These are phyloP conservation scores for Lagenaria siceraria DNA, from an alignment of 306 rosid species.

Conservation along the genomic window DNA sequence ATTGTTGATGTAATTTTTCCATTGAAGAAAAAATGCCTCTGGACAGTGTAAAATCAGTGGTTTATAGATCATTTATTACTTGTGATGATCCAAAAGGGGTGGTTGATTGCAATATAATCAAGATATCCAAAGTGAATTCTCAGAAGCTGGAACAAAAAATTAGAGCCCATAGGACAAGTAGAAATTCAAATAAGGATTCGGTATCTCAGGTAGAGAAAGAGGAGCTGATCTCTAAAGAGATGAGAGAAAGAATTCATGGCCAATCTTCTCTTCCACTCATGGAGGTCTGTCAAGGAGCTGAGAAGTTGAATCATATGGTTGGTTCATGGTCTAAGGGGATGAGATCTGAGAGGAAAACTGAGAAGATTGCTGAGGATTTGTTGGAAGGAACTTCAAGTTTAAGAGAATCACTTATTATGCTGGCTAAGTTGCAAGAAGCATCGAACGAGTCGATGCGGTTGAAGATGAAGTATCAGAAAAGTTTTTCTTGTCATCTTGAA, in stretches of 20 bases:
- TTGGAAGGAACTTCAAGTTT: slow-evolving; percentile 75
- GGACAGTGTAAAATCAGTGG: slow-evolving; percentile 41
- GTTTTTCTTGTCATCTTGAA: slow-evolving; percentile 2
- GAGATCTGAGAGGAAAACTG: slow-evolving; percentile 34
- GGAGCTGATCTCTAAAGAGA: slow-evolving; percentile 24
- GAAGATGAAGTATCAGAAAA: slow-evolving; percentile 23
- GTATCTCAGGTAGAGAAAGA: slow-evolving; percentile 20
- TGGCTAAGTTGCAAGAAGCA: slow-evolving; percentile 66
- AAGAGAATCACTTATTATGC: slow-evolving; percentile 57
- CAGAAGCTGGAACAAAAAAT: slow-evolving; percentile 42
- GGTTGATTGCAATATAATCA: slow-evolving; percentile 56
- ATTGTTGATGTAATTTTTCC: slow-evolving; percentile 28
- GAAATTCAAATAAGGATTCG: slow-evolving; percentile 16
- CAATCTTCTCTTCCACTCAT: slow-evolving; percentile 52
- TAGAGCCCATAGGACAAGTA: slow-evolving; percentile 24
- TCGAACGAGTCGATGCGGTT: slow-evolving; percentile 28
- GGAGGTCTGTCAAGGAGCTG: slow-evolving; percentile 65
- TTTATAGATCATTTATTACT: slow-evolving; percentile 64
- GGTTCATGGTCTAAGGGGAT: slow-evolving; percentile 61
- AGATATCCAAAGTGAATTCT: slow-evolving; percentile 39
- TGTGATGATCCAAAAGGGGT: slow-evolving; percentile 94
- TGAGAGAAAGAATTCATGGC: slow-evolving; percentile 20
- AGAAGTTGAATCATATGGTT: slow-evolving; percentile 61
- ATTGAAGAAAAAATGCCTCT: slow-evolving; percentile 40
- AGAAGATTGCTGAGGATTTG: slow-evolving; percentile 57